Base-by-base conservation (phyloP, 2,329 filamentous ascomycete genomes). In the Didymellaceae sp. region DNA sequence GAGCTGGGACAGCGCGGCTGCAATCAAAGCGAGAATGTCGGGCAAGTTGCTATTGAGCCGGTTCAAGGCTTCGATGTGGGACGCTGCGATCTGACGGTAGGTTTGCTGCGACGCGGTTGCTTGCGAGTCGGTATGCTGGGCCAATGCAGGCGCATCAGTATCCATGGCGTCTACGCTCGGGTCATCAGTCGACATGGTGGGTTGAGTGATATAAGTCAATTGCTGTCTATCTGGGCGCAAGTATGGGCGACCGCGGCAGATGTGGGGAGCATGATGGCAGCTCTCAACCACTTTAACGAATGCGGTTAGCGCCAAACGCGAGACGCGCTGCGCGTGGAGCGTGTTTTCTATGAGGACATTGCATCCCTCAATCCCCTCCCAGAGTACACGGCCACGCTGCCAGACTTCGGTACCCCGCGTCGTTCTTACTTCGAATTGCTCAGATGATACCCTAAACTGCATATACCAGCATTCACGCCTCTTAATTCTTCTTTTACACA, bases 1-100 rank as follows among this genome's bases (percentile, higher is more conserved):
- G 40, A 71, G 80, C 31, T 70, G 83, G 75, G 95, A 91, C 62
- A 96, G 89, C 32, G 87, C 84, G 61, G 86, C 88, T 47, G 96
- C 83, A 65, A 95, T 90, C 49, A 86, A 91, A 58, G 89, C 89
- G 70, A 95, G 88, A 31, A 87, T 54, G 38, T 61, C 57, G 28
- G 65, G 67, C 16, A 70, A 52, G 46, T 63, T 60, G 39, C 54
- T 56, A 44, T 67, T 67, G 37, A 71, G 62, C 33, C 59, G 55
- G 45, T 57, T 66, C 32, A 72, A 63, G 8, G 58, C 61, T 43
- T 63, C 65, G 52, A 73, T 73, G 45, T 70, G 67, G 20, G 61
- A 49, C 14, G 68, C 64, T 22, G 68, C 67, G 41, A 62, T 63
- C 30, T 68, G 58, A 49, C 59, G 61, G 53, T 72, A 72, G 22